These are phyloP conservation scores for Adenanthera pavonina DNA, from an alignment of 306 rosid species.

Conservation along the genomic window DNA sequence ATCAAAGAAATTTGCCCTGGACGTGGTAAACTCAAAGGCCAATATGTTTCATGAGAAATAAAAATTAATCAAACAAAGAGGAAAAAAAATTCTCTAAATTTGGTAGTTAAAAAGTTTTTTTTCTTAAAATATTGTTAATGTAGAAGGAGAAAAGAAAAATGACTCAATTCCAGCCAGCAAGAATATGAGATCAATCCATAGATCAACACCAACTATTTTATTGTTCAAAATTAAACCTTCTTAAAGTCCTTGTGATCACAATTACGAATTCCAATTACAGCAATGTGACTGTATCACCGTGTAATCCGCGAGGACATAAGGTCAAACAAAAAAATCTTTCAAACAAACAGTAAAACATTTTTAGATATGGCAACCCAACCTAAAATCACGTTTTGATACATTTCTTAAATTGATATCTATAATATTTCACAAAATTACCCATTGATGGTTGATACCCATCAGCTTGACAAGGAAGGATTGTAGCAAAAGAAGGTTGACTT, in stretches of 20 bases:
- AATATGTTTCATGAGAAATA: neutral
- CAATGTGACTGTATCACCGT: conserved; percentile 15
- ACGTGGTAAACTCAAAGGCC: neutral
- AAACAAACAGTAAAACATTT: neutral
- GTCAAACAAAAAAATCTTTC: conserved; percentile 9
- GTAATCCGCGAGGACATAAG: neutral
- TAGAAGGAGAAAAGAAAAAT: neutral
- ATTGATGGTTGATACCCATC: neutral
- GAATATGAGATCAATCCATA: neutral
- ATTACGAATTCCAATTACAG: conserved; percentile 6
- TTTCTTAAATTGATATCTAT: neutral
- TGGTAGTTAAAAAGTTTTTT: neutral
- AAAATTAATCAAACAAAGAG: neutral
- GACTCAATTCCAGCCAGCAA: neutral
- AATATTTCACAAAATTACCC: neutral
- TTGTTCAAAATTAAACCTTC: neutral
- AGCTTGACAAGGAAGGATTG: neutral
- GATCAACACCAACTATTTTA: conserved; percentile 10
- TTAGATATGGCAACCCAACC: neutral
- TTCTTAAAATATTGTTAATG: neutral
- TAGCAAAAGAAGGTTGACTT: neutral
- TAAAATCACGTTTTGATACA: neutral
- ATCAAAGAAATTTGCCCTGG: neutral
- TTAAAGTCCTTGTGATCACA: conserved; percentile 10
- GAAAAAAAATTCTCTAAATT: neutral